Conservation (phyloP, 2,329 filamentous ascomycete genomes). For the Pyricularia pennisetigena region DNA sequence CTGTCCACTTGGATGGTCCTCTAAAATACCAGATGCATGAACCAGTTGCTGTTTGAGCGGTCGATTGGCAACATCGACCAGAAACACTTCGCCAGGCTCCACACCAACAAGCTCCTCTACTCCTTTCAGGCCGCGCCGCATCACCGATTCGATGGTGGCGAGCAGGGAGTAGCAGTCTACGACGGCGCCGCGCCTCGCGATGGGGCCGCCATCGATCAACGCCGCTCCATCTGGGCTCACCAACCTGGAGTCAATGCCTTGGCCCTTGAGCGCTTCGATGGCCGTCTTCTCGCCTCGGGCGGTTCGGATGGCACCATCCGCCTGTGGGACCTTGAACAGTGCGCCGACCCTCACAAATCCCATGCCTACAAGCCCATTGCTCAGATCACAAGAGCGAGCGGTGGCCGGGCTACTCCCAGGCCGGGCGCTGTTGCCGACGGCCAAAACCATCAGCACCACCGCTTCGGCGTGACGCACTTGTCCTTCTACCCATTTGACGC, state of each 20-base stretch:
- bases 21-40: conserved; percentile 39
- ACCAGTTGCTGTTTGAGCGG: conserved; percentile 66
- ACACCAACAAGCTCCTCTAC: conserved; percentile 56
- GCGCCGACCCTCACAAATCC: conserved; percentile 29
- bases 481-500: conserved; percentile 73
- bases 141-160: conserved; percentile 60
- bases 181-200: conserved; percentile 10
- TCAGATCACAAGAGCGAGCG: conserved; percentile 32
- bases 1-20: conserved; percentile 9
- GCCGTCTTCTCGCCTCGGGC: conserved; percentile 69
- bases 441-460: conserved; percentile 32
- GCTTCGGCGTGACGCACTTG: conserved; percentile 65
- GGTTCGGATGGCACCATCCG: conserved; percentile 78
- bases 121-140: conserved; percentile 58
- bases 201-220: conserved; percentile 15
- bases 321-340: conserved; percentile 75
- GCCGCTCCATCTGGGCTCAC: conserved; percentile 51
- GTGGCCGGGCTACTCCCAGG: conserved; percentile 3
- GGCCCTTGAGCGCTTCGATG: conserved; percentile 73
- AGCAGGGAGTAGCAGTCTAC: conserved; percentile 23
- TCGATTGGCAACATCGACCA: conserved; percentile 59
- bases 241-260: conserved; percentile 70
- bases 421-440: not conserved
- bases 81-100: conserved; percentile 52
- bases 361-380: conserved; percentile 46